Evolutionary conservation across 2,329 filamentous ascomycete genomes (phyloP), one percentile per base, ranked within the genome.

Genomic region (Fonsecaea pedrosoi): DNA sequence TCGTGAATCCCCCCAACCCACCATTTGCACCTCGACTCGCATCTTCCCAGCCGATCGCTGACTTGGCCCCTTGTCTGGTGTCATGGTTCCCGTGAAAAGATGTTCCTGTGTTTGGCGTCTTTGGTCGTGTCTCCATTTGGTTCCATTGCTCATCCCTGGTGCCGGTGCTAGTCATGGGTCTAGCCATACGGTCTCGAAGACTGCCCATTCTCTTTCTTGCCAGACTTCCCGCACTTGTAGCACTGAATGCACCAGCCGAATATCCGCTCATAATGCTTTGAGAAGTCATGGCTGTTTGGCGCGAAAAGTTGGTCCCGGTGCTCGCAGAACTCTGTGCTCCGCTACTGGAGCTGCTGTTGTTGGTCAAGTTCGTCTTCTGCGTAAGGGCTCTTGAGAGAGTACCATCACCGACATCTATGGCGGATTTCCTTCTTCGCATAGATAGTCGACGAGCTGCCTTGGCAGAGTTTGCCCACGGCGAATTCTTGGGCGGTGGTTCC

Each of bases 201-300:
- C 73, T 75, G 35, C 73, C 75, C 67, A 65, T 76, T 60, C 78
- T 78, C 74, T 91, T 91, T 68, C 94, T 88, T 35, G 93, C 94
- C 70, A 96, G 87, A 79, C 94, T 98, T 62, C 94, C 95, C 15
- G 95, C 95, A 79, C 95, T 98, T 15, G 95, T 98, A 59, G 93
- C 92, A 77, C 94, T 98, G 78, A 97, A 92, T 12, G 87, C 94
- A 59, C 94, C 89, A 0, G 95, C 95, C 61, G 95, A 98, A 60
- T 87, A 85, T 2, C 94, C 95, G 77, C 94, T 98, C 94, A 97
- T 97, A 53, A 99, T 78, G 74, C 92, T 98, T 73, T 90, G 88
- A 72, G 90, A 89, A 15, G 92, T 97, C 76, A 88, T 89, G 72
- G 91, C 88, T 0, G 91, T 94, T 70, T 89, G 92, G 48, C 85